phyloP scores from a whole-genome alignment of 345 rosid genomes.

The Populus tremula region DNA sequence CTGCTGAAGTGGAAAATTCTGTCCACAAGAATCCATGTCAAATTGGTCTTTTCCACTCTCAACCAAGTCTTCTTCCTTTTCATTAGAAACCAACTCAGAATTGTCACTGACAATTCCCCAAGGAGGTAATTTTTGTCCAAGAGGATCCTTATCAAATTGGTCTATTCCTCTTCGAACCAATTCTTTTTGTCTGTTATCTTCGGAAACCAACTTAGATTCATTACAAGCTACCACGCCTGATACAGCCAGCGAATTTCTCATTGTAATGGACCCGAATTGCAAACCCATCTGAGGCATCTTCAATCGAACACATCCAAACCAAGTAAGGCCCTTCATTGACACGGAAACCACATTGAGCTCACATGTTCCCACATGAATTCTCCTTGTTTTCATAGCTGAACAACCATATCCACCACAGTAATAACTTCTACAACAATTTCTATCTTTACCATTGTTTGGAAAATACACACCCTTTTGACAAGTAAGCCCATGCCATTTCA shows the following conservation, averaged over 20 bases:
- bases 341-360: conserved; percentile 13
- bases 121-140: conserved; percentile 26
- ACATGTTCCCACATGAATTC: conserved; percentile 15
- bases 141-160: conserved; percentile 16
- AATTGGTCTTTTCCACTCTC: conserved; percentile 14
- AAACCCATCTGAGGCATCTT: conserved; percentile 1
- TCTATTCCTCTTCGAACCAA: conserved; percentile 10
- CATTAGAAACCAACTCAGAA: conserved; percentile 7
- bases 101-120: no score
- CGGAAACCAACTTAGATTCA: conserved; percentile 17
- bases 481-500: conserved; percentile 25
- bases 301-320: conserved; percentile 6
- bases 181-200: conserved; percentile 19
- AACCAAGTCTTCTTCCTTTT: conserved; percentile 16
- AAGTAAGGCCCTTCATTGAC: conserved; percentile 3
- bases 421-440: background rate
- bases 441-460: background rate
- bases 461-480: conserved; percentile 14
- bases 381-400: conserved; percentile 27
- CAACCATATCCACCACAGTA: conserved; percentile 13
- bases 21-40: conserved; percentile 10
- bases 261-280: conserved; percentile 3
- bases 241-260: background rate
- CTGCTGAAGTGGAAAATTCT: conserved; percentile 18
- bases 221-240: conserved; percentile 12